Conservation (phyloP, 1,284 basidiomycete genomes). For the Coriolopsis trogii region DNA sequence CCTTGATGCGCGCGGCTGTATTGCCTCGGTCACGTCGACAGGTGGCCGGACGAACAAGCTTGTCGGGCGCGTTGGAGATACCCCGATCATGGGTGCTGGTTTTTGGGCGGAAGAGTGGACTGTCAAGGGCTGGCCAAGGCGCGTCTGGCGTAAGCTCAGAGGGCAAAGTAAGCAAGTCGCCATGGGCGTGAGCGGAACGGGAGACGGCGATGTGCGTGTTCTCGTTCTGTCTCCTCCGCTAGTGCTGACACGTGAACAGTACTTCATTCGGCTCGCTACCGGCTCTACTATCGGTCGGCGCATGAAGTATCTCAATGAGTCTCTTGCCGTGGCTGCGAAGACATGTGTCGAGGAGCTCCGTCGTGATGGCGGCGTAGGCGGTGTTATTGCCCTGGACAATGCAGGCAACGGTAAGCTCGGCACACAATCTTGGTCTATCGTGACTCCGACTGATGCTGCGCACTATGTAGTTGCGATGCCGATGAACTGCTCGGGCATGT, state of each 20-base stretch:
- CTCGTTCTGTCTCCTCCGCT: not conserved
- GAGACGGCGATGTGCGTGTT: constrained; percentile 72
- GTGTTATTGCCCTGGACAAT: constrained; percentile 69
- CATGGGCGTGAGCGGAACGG: constrained; percentile 81
- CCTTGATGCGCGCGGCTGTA: constrained; percentile 72
- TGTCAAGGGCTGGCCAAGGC: constrained; percentile 40
- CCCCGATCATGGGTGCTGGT: constrained; percentile 75
- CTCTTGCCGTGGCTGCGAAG: constrained; percentile 56
- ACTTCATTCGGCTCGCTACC: constrained; percentile 74
- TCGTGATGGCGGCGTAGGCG: constrained; percentile 62
- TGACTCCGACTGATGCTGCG: not conserved
- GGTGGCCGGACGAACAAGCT: constrained; percentile 85
- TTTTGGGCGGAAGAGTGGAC: constrained; percentile 85
- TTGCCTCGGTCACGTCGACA: constrained; percentile 75
- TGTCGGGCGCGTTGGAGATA: constrained; percentile 80
- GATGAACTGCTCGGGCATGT: constrained; percentile 80
- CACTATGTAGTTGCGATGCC: constrained; percentile 60
- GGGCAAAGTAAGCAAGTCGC: constrained; percentile 44
- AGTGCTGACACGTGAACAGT: constrained; percentile 42
- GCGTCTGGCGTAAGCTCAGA: constrained; percentile 44
- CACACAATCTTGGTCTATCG: not conserved
- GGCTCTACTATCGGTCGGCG: constrained; percentile 68
- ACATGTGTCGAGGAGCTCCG: constrained; percentile 57
- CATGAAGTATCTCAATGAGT: constrained; percentile 62
- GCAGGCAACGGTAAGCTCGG: constrained; percentile 32